Evolutionary conservation across 2,329 filamentous ascomycete genomes (phyloP).

Genomic region (Delphinella strobiligena): DNA sequence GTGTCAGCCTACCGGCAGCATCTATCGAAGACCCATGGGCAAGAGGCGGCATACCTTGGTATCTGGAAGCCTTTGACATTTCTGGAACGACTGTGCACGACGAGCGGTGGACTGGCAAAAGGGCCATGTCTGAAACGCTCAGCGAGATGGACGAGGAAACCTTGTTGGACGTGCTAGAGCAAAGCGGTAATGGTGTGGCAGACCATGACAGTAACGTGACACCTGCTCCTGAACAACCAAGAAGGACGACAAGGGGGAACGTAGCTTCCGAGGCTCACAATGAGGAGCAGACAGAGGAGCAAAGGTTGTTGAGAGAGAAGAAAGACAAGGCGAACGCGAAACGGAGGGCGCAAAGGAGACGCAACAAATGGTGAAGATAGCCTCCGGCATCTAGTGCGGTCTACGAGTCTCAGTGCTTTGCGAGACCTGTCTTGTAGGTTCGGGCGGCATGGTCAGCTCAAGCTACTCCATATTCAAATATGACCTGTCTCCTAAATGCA

Average conservation of each 20-base stretch:
- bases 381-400: not conserved
- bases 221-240: constrained; percentile 2
- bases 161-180: constrained; percentile 45
- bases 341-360: constrained; percentile 7
- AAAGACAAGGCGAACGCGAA: constrained; percentile 10
- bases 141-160: constrained; percentile 90
- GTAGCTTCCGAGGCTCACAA: constrained; percentile 2
- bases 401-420: too few species aligned
- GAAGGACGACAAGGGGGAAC: constrained; percentile 1
- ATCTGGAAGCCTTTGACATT: constrained; percentile 69
- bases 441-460: too few species aligned
- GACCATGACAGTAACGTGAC: constrained; percentile 4
- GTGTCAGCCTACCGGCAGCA: constrained; percentile 17
- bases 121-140: constrained; percentile 62
- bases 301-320: constrained; percentile 6
- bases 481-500: too few species aligned
- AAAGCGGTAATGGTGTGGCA: not conserved
- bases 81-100: constrained; percentile 67
- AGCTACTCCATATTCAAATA: too few species aligned
- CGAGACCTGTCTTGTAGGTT: too few species aligned
- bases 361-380: not conserved
- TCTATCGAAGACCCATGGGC: constrained; percentile 21
- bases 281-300: constrained; percentile 5
- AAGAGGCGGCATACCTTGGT: constrained; percentile 78
- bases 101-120: constrained; percentile 58